These are phyloP conservation scores for Rubroboletus satanas DNA, from an alignment of 768 basidiomycete species.

Conservation along the genomic window DNA sequence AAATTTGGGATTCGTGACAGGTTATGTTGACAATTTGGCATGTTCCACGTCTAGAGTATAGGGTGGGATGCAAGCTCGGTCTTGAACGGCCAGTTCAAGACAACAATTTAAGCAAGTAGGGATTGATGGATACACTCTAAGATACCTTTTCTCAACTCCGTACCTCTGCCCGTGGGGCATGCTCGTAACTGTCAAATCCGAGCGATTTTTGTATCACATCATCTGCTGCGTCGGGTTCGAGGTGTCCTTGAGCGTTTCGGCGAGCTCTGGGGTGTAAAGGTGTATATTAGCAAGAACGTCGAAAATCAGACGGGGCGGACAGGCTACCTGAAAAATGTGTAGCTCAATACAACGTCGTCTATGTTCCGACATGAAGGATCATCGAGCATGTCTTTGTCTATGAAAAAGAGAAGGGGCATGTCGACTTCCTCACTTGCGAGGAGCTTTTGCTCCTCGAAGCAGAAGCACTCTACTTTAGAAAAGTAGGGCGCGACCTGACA, in stretches of 20 bases:
- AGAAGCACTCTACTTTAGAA: slow-evolving; percentile 99
- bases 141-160: not conserved
- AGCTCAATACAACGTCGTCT: slow-evolving; percentile 89
- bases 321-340: slow-evolving; percentile 91
- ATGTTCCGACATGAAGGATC: slow-evolving; percentile 85
- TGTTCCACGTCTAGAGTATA: not conserved
- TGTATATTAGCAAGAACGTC: not conserved
- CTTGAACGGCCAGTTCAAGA: not conserved
- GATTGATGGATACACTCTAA: not conserved
- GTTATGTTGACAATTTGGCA: not conserved
- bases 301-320: not conserved
- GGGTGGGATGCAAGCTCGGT: not conserved
- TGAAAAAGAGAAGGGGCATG: slow-evolving; percentile 97
- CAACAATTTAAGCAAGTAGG: not conserved
- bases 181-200: slow-evolving; percentile 67
- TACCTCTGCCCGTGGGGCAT: slow-evolving; percentile 32
- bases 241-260: slow-evolving; percentile 77
- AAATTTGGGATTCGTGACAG: not conserved
- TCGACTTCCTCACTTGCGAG: slow-evolving; percentile 95
- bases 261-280: slow-evolving; percentile 56
- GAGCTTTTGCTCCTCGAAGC: slow-evolving; percentile 97
- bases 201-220: slow-evolving; percentile 75
- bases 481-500: slow-evolving; percentile 93
- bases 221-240: slow-evolving; percentile 87
- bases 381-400: slow-evolving; percentile 94